phyloP scores from a whole-genome alignment of 495 filamentous ascomycete species.

The Cercophora sp. region DNA sequence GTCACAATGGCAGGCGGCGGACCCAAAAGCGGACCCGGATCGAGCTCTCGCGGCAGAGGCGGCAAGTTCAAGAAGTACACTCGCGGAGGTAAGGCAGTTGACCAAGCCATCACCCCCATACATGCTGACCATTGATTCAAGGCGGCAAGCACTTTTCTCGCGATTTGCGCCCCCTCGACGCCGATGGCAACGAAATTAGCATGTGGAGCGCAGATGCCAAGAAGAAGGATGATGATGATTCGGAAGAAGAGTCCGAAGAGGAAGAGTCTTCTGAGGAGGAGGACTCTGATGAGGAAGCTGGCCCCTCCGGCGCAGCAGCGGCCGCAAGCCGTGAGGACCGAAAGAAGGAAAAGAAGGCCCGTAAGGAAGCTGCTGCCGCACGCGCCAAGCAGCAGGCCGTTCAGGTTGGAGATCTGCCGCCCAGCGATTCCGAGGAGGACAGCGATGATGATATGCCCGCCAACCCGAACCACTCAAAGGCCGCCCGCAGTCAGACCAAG shows the following conservation, averaged over 20 bases:
- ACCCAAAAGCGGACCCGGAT: conserved; percentile 55
- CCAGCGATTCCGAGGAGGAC: conserved; percentile 60
- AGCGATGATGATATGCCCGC: conserved; percentile 65
- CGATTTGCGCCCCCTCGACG: conserved; percentile 79
- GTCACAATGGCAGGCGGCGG: conserved; percentile 59
- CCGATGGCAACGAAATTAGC: conserved; percentile 70
- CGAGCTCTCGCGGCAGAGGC: conserved; percentile 64
- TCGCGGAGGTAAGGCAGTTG: conserved; percentile 69
- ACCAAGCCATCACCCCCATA: neutral
- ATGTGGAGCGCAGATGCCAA: conserved; percentile 61
- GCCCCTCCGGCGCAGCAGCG: conserved; percentile 35
- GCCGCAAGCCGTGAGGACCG: conserved; percentile 79
- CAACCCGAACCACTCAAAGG: conserved; percentile 87
- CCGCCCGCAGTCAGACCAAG: conserved; percentile 51
- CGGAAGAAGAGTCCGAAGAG: conserved; percentile 47
- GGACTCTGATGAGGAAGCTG: conserved; percentile 29
- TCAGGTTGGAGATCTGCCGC: conserved; percentile 78
- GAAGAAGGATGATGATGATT: conserved; percentile 35
- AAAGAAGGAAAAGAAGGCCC: conserved; percentile 80
- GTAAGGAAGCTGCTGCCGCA: conserved; percentile 84
- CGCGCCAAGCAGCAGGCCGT: conserved; percentile 58
- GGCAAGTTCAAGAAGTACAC: conserved; percentile 93
- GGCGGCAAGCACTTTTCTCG: conserved; percentile 94
- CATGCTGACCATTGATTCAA: conserved; percentile 29
- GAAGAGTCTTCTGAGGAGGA: conserved; percentile 48